Conservation (phyloP, 2,329 filamentous ascomycete genomes). For the Kalmusia sp. region DNA sequence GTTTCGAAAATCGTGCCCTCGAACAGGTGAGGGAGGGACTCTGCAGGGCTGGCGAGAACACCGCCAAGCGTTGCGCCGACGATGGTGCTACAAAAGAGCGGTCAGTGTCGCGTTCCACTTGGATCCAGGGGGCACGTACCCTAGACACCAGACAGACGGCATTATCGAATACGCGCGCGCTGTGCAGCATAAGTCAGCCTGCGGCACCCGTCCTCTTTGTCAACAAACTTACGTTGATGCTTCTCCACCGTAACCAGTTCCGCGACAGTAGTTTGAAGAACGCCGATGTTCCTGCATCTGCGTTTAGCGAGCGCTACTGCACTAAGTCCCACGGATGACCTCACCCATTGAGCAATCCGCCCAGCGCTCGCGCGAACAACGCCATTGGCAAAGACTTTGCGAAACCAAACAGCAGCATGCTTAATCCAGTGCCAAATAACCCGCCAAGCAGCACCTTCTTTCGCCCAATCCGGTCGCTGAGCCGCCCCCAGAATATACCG, state of each 20-base stretch:
- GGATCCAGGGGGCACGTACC: slow-evolving; percentile 58
- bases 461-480: slow-evolving; percentile 90
- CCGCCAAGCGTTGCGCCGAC: slow-evolving; percentile 92
- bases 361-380: slow-evolving; percentile 84
- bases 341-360: slow-evolving; percentile 90
- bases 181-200: slow-evolving; percentile 48
- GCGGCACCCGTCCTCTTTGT: slow-evolving; percentile 6
- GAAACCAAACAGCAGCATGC: slow-evolving; percentile 92
- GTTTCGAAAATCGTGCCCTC: slow-evolving; percentile 79
- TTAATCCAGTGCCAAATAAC: slow-evolving; percentile 88
- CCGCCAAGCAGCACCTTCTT: slow-evolving; percentile 92
- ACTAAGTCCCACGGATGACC: slow-evolving; percentile 45
- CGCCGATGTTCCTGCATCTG: slow-evolving; percentile 80
- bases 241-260: slow-evolving; percentile 93
- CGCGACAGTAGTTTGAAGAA: slow-evolving; percentile 92
- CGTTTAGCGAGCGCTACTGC: slow-evolving; percentile 35
- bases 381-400: slow-evolving; percentile 82
- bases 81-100: slow-evolving; percentile 70
- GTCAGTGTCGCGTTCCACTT: slow-evolving; percentile 25
- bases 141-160: slow-evolving; percentile 97
- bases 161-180: slow-evolving; percentile 95
- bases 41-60: slow-evolving; percentile 83
- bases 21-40: slow-evolving; percentile 80
- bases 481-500: slow-evolving; percentile 88
- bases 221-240: slow-evolving; percentile 75